A percentile compares a stretch with the other conserved stretches of the same genome.
Conservation (phyloP, 106 monocot species). For the Cymbidium sinense region DNA sequence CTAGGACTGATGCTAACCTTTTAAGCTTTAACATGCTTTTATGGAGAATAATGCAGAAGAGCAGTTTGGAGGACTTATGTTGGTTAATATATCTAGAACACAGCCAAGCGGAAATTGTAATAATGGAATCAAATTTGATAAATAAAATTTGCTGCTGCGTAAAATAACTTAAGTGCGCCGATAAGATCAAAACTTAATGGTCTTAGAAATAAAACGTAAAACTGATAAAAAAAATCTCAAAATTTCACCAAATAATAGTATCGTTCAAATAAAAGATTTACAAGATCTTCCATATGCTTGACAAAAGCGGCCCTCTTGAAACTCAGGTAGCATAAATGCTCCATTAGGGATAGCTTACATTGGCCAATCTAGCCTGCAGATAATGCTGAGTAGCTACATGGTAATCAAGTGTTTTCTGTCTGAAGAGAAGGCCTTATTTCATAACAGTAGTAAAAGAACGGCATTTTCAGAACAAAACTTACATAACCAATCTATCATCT, state of each 20-base stretch:
- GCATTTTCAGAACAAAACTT: constrained; percentile 13
- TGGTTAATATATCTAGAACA: background rate
- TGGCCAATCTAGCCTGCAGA: background rate
- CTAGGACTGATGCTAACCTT: background rate
- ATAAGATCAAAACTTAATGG: background rate
- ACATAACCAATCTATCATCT: constrained; percentile 91
- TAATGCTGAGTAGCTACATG: background rate
- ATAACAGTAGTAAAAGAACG: background rate
- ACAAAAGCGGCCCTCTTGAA: background rate
- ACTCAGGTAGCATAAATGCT: background rate
- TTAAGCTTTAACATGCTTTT: background rate
- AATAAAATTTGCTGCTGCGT: background rate
- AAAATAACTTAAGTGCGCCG: background rate
- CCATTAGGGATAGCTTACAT: background rate
- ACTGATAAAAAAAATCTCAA: background rate
- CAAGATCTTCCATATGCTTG: background rate
- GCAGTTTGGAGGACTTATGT: background rate
- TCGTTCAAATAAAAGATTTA: background rate
- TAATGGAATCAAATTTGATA: background rate
- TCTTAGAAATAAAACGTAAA: background rate
- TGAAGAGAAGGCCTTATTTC: background rate
- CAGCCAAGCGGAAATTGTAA: background rate
- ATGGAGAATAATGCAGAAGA: background rate
- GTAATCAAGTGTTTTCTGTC: background rate
- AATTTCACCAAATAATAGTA: background rate